Percentiles rank a stretch among this genome's conserved stretches.
These are phyloP conservation scores for Endothia cerciana DNA, from an alignment of 2,329 filamentous ascomycete species.

Conservation along the genomic window DNA sequence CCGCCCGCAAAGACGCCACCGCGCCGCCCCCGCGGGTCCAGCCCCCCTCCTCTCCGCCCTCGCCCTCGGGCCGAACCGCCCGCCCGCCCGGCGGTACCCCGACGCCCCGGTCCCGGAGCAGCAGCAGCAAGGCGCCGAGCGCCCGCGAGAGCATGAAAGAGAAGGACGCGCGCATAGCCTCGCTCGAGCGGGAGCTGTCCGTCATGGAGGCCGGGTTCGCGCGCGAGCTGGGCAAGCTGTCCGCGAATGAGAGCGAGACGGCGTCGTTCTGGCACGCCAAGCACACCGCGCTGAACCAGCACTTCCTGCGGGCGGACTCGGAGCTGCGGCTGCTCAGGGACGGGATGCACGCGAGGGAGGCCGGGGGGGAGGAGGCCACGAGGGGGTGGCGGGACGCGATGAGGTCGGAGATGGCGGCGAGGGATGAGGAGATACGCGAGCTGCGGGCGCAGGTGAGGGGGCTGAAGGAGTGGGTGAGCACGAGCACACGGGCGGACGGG, in stretches of 20 bases:
- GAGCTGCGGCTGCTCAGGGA: constrained; percentile 55
- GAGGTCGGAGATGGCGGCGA: constrained; percentile 48
- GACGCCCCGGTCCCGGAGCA: constrained; percentile 7
- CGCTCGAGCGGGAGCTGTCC: constrained; percentile 56
- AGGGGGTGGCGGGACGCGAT: constrained; percentile 54
- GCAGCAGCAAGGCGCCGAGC: constrained; percentile 25
- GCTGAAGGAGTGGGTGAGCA: constrained; percentile 74
- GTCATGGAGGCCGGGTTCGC: constrained; percentile 59
- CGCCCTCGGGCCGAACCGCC: constrained; percentile 19
- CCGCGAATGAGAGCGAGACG: constrained; percentile 58
- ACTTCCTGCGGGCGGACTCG: constrained; percentile 55
- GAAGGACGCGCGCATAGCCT: constrained; percentile 56
- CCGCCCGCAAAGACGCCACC: constrained; percentile 12
- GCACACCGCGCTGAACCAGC: constrained; percentile 56
- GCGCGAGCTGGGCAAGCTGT: constrained; percentile 56
- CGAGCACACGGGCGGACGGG: constrained; percentile 63
- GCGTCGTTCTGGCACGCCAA: constrained; percentile 62
- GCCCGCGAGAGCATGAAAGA: too few relatives aligned
- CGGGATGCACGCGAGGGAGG: constrained; percentile 53
- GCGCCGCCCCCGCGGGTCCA: constrained; percentile 23
- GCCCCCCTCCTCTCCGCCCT: constrained; percentile 16
- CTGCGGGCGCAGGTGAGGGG: constrained; percentile 65
- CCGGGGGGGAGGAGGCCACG: constrained; percentile 51
- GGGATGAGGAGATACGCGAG: constrained; percentile 60
- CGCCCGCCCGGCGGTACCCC: constrained; percentile 11